Base-by-base conservation (phyloP, 352 stramenopile genomes). In the Globisporangium megalacanthum region DNA sequence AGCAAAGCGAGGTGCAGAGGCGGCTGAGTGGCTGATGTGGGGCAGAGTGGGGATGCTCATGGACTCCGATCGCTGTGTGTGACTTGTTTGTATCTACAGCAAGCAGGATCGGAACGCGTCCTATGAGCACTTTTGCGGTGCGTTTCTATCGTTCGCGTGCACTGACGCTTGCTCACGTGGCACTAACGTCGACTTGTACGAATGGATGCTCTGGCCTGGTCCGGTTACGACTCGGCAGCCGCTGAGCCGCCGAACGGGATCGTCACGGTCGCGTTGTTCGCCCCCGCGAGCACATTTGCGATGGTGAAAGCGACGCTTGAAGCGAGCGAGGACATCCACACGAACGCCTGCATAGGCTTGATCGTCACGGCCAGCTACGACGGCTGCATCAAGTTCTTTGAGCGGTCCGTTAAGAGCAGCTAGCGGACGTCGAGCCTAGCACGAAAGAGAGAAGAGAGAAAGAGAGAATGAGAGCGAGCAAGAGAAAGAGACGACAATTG, bases 291-390 rank as follows among this genome's bases (percentile, higher is more conserved):
- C 64, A 90, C 83, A 15, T 90, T 77, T 45, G 83, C 83, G 2
- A 88, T 93, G 75, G 79, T 90, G 8, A 89, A 90, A 46, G 84
- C 76, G 19, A 82, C 88, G 54, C 72, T 88, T 13, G 68, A 84
- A n/a, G 70, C 69, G 22, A 69, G 61, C 49, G 77, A 84, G 45
- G 76, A 89, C 48, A 75, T 73, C 44, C 73, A 84, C 33, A 70
- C 73, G 17, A 86, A 89, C 55, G 73, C 80, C 17, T 93, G 83
- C 68, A 91, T 79, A 19, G 80, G 83, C 22, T 63, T 89, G 39
- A 86, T 93, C 54, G 83, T 91, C 36, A 87, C 79, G 6, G 83
- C 83, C n/a, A 93, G 75, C 62, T 93, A 93, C 58, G 79, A 93
- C 58, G 83, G 83, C 35, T 89, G 79, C 70, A 93, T 93, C 58